Evolutionary conservation across 306 rosid genomes (phyloP), one percentile per base, ranked within the genome.

Genomic region (Coriaria nepalensis): DNA sequence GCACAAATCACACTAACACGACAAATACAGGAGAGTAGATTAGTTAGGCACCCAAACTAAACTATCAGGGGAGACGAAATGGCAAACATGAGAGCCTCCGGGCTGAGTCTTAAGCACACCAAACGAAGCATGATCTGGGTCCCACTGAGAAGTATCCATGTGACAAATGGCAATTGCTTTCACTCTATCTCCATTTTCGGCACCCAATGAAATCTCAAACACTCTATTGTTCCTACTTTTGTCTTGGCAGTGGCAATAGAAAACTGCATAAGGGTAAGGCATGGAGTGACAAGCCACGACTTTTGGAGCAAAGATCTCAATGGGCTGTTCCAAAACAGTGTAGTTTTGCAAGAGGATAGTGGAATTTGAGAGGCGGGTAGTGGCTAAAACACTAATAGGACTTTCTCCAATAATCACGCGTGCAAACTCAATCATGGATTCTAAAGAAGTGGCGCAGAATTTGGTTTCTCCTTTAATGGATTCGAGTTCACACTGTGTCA

Each of bases 231-330:
- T 76, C 32, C 65, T 61, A 3, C 29, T 20, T 20, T 20, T 20
- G 37, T 70, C 38, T 13, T 77, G 87, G 59, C 78, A 45, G 35
- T 86, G 92, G 56, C 94, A 82, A 9, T 77, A 86, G 52, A 68
- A 79, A 8, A 86, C 72, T 15, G 83, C 94, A 42, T 68, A 75
- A 56, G 96, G 96, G 64, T 79, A 86, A 43, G 94, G 84, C 90
- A 75, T 49, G 0, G 72, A 62, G 52, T 87, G 92, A 39, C 96
- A 86, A 2, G 80, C 90, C 20, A 86, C 42, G 33, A 78, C 54
- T 36, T 68, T 82, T 6, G 80, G 65, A 40, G 63, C 78, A 8
- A 65, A 39, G 9, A 73, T 14, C 53, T 73, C 70, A 4, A 37
- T 52, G 6, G 67, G 67, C 13, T 71, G 58, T 33, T 62, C 65